A percentile compares a stretch with the other conserved stretches of the same genome.
Conservation (phyloP, 2,329 filamentous ascomycete species). For the Trichoderma brevicompactum region DNA sequence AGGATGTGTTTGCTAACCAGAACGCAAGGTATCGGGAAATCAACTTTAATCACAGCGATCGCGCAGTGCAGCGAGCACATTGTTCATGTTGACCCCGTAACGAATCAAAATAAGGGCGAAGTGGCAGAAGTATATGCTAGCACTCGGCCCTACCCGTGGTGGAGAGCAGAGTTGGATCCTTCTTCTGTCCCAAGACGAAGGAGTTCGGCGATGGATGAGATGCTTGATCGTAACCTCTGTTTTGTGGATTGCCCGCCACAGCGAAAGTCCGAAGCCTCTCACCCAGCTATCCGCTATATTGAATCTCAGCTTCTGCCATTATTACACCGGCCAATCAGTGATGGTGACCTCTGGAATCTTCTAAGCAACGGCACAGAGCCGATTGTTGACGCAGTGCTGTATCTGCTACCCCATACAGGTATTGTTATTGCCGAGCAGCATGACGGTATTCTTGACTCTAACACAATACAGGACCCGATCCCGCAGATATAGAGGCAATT, state of each 20-base stretch:
- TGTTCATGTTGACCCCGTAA: conserved; percentile 81
- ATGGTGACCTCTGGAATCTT: conserved; percentile 75
- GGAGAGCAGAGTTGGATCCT: conserved; percentile 83
- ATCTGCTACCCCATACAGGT: conserved; percentile 74
- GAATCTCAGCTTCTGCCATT: conserved; percentile 51
- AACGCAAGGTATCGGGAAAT: conserved; percentile 76
- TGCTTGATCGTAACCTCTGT: conserved; percentile 89
- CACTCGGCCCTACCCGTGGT: conserved; percentile 82
- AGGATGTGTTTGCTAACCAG: not conserved
- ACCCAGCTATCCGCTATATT: conserved; percentile 72
- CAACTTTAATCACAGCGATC: conserved; percentile 85
- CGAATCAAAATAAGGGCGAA: conserved; percentile 36
- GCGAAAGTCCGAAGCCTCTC: conserved; percentile 41
- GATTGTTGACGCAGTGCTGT: conserved; percentile 84
- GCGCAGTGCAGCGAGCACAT: conserved; percentile 88
- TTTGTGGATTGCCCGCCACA: conserved; percentile 85
- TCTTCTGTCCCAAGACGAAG: conserved; percentile 58
- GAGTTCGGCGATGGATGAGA: conserved; percentile 69
- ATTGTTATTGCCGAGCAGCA: conserved; percentile 39
- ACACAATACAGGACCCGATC: conserved; percentile 39
- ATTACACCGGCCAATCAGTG: conserved; percentile 60
- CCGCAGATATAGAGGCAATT: conserved; percentile 70
- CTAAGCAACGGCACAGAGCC: conserved; percentile 81
- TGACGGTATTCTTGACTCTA: not conserved
- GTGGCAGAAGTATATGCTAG: conserved; percentile 76